Conservation (phyloP, 2,329 filamentous ascomycete genomes). For the Calonectria montana region DNA sequence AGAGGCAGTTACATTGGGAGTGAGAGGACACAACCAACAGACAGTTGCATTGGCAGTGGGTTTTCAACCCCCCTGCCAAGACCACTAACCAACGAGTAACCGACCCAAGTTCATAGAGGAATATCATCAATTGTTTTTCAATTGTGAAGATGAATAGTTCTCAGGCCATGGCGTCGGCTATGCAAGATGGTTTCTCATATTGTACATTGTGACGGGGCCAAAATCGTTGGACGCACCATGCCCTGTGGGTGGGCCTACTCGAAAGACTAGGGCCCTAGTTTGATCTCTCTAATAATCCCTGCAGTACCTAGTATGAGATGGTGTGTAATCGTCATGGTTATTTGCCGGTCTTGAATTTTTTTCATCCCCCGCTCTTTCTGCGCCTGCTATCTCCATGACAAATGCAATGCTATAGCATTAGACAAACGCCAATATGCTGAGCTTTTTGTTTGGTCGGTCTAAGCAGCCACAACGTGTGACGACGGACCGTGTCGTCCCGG, state of each 20-base stretch:
- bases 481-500: conserved; percentile 36
- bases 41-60: neutral
- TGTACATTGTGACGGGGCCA: neutral
- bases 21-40: neutral
- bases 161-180: neutral
- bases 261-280: neutral
- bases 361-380: no score
- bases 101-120: neutral
- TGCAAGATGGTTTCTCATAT: neutral
- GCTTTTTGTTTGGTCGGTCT: neutral
- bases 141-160: neutral
- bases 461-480: neutral
- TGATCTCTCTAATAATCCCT: neutral
- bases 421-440: neutral
- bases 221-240: neutral
- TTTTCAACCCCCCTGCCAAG: neutral
- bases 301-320: neutral
- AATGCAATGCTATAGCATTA: neutral
- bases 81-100: neutral
- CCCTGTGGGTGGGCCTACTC: neutral
- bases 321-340: neutral
- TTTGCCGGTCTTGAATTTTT: neutral
- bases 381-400: neutral
- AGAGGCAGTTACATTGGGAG: neutral
- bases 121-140: neutral